Percentiles rank a stretch among this genome's conserved stretches.
phyloP scores from a whole-genome alignment of 345 rosid species.

The Xanthoceras sorbifolium region DNA sequence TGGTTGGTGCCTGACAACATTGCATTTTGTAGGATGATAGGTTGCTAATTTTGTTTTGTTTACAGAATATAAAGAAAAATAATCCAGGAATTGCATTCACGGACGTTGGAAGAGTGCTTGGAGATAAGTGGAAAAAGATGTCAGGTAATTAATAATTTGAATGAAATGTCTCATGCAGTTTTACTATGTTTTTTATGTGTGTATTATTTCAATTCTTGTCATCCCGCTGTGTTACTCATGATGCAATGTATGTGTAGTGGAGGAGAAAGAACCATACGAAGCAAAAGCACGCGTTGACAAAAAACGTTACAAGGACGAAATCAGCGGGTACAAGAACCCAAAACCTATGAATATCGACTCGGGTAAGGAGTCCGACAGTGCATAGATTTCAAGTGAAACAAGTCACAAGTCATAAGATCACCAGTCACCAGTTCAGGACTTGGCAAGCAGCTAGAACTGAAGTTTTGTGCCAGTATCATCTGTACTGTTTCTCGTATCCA shows the following conservation, averaged over 20 bases:
- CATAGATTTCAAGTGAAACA: slow-evolving; percentile 4
- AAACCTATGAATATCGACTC: slow-evolving; percentile 71
- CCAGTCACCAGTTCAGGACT: neutral
- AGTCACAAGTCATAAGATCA: neutral
- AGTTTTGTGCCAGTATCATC: neutral
- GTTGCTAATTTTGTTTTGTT: slow-evolving; percentile 17
- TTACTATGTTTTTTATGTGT: neutral
- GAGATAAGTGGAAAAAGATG: slow-evolving; percentile 84
- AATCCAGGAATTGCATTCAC: slow-evolving; percentile 76
- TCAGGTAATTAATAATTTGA: slow-evolving; percentile 39
- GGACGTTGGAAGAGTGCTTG: slow-evolving; percentile 62
- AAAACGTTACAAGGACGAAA: slow-evolving; percentile 70
- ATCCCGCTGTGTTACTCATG: neutral
- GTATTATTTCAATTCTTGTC: neutral
- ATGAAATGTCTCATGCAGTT: neutral
- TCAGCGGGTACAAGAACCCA: slow-evolving; percentile 70
- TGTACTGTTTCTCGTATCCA: neutral
- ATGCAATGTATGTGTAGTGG: slow-evolving; percentile 36
- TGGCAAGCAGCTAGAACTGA: neutral
- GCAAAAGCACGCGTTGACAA: slow-evolving; percentile 75
- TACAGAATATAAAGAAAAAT: slow-evolving; percentile 72
- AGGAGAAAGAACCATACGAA: slow-evolving; percentile 83
- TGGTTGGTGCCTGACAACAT: neutral
- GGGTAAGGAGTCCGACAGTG: slow-evolving; percentile 43
- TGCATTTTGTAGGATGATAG: neutral